These are phyloP conservation scores for Pittosporum tobira DNA, from an alignment of 129 eudicot species.

Conservation along the genomic window DNA sequence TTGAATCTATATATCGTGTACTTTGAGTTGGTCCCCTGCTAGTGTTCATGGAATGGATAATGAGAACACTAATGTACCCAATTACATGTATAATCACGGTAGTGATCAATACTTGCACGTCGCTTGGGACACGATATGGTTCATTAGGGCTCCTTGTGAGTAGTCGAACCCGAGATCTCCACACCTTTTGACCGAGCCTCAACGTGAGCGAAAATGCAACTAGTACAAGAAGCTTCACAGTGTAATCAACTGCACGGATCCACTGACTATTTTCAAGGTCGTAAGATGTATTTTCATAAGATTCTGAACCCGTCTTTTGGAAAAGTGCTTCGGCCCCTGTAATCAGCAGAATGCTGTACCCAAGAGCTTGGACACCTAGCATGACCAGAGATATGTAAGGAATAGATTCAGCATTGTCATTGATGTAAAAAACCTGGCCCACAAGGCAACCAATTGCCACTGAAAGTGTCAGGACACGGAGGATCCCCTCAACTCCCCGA, in stretches of 20 bases:
- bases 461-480: constrained; percentile 66
- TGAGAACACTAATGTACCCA: constrained; percentile 49
- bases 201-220: constrained; percentile 55
- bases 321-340: constrained; percentile 64
- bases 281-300: constrained; percentile 41
- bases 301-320: constrained; percentile 29
- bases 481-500: constrained; percentile 72
- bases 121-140: constrained; percentile 61
- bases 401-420: constrained; percentile 41
- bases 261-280: constrained; percentile 66
- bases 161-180: constrained; percentile 61
- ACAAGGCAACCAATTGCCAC: constrained; percentile 45
- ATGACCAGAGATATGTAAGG: constrained; percentile 70
- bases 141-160: constrained; percentile 56
- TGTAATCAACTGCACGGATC: constrained; percentile 54
- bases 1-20: constrained; percentile 26
- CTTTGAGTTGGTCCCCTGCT: constrained; percentile 23
- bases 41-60: constrained; percentile 33
- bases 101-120: constrained; percentile 36
- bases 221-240: constrained; percentile 68
- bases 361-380: constrained; percentile 79
- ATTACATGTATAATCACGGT: constrained; percentile 44
- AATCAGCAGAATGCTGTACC: constrained; percentile 69
- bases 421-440: constrained; percentile 56
- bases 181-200: constrained; percentile 71